Evolutionary conservation across 140 eudicot genomes (phyloP).

Genomic region (Senecio squalidus): DNA sequence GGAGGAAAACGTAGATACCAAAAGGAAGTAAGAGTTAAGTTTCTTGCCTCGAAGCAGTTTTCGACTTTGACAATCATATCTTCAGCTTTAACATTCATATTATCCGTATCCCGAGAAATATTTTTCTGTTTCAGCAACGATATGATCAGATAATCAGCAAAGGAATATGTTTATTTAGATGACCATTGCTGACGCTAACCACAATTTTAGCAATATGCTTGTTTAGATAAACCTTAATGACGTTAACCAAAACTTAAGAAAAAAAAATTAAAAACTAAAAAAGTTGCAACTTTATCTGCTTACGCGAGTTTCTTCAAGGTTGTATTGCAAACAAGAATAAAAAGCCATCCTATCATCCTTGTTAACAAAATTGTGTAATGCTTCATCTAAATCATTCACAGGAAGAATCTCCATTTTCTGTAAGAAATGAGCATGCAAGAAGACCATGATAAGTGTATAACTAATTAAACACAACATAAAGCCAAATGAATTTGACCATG

Average conservation of each 20-base stretch:
- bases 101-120: constrained; percentile 67
- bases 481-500: not conserved
- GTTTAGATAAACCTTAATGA: not conserved
- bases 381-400: constrained; percentile 89
- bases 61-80: constrained; percentile 84
- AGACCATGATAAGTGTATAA: not conserved
- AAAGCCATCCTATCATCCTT: constrained; percentile 94
- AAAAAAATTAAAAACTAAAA: not conserved
- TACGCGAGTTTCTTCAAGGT: constrained; percentile 94
- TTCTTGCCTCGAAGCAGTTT: constrained; percentile 84
- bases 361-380: constrained; percentile 82
- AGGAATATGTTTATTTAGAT: not conserved
- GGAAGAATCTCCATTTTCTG: constrained; percentile 99
- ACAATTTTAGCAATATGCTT: not conserved
- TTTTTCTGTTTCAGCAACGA: constrained; percentile 47
- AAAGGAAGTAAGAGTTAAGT: constrained; percentile 4
- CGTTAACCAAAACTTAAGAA: not conserved
- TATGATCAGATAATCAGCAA: constrained; percentile 14
- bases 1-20: not conserved
- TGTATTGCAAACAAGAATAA: constrained; percentile 75
- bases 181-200: not conserved
- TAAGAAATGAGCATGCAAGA: constrained; percentile 3
- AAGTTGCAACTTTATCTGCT: constrained; percentile 12
- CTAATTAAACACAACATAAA: not conserved
- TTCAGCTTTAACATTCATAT: constrained; percentile 53